Evolutionary conservation across 768 basidiomycete genomes (phyloP).

Genomic region (Amanita polypyramis): DNA sequence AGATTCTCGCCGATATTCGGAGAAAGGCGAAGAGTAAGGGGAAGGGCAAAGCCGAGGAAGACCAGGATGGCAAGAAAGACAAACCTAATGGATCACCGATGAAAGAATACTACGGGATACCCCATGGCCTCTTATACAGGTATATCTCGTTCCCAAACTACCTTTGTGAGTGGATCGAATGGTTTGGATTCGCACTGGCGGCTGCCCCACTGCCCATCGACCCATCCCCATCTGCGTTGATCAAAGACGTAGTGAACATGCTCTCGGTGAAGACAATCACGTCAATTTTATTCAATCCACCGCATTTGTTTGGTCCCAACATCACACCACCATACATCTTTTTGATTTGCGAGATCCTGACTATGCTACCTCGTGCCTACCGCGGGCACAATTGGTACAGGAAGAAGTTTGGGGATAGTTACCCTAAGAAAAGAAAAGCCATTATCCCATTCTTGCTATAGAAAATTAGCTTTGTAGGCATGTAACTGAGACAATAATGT

Average conservation of each 20-base stretch:
- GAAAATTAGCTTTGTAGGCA: neutral
- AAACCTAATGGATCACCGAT: constrained; percentile 11
- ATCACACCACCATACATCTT: constrained; percentile 77
- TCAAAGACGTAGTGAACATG: neutral
- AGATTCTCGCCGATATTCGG: constrained; percentile 76
- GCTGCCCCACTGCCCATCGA: constrained; percentile 40
- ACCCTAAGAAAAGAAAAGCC: constrained; percentile 66
- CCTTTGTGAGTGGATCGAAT: constrained; percentile 92
- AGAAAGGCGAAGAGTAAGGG: constrained; percentile 39
- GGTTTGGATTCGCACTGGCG: constrained; percentile 80
- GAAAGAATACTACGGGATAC: constrained; percentile 64
- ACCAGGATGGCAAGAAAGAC: constrained; percentile 17
- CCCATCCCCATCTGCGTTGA: constrained; percentile 5
- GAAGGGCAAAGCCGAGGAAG: constrained; percentile 21
- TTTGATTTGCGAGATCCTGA: constrained; percentile 52
- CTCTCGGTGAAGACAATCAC: constrained; percentile 1
- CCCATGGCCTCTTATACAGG: constrained; percentile 65
- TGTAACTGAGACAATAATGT: no score
- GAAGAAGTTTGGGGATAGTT: constrained; percentile 58
- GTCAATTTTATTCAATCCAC: constrained; percentile 14
- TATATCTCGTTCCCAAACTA: constrained; percentile 91
- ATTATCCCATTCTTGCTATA: constrained; percentile 68
- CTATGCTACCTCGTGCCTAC: constrained; percentile 78
- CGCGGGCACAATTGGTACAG: constrained; percentile 85
- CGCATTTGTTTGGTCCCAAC: constrained; percentile 26